Evolutionary conservation across 257 asterid genomes (phyloP), one percentile per base, ranked within the genome.

Genomic region (Penstemon eatonii): DNA sequence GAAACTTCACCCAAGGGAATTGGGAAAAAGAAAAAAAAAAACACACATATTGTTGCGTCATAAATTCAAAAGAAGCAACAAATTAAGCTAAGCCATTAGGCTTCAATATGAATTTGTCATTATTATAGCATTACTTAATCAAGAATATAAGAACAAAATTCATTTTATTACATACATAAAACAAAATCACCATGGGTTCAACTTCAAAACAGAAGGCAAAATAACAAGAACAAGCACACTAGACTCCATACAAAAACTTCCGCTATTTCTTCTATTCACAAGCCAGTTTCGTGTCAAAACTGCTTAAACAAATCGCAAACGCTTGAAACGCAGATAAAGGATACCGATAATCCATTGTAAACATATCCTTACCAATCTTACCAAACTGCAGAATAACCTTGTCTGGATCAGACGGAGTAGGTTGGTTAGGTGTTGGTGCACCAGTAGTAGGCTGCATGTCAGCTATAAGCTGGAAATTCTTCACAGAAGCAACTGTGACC

Each of bases 311-410:
- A 33, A 90, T 86, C 45, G 96, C 97, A 8, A 90, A 90, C 3
- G 96, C 96, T 78, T 90, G 97, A 74, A 90, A 90, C 3, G 97
- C 97, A 41, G 97, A 90, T 63, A 90, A 70, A 12, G 96, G 96
- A 45, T 88, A 90, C 3, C 94, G 83, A 68, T 88, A 90, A 79
- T 90, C 97, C 97, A 90, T 90, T 8, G 97, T 90, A 62, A 90
- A 90, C 89, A 86, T 83, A 75, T 90, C 97, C 53, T 90, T 85
- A 7, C 96, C 96, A 39, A 90, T 90, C 83, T 90, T 88, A 43
- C 97, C 97, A 59, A 90, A 90, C 80, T 90, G 97, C 86, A 90
- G 61, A 60, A 90, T 78, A 36, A 90, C 82, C 85, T 90, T 85
- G 75, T 90, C 96, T 0, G 81, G 93, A 75, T 88, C 96, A 3